Evolutionary conservation across 257 asterid species (phyloP).

Genomic region (Scutellaria barbata): DNA sequence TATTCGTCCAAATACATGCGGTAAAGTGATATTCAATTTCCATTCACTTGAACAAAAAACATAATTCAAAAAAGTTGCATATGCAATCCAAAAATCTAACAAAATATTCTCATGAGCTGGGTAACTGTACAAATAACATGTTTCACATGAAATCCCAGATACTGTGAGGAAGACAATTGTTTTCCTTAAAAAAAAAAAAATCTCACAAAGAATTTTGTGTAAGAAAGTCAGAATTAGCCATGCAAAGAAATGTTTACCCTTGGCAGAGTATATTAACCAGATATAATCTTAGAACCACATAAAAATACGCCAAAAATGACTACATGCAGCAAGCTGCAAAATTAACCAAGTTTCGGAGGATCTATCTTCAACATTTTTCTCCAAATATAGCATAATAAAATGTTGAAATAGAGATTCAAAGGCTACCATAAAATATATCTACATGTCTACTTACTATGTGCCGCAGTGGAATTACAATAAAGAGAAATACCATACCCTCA

Average conservation of each 20-base stretch:
- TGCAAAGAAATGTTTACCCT: slow-evolving; percentile 12
- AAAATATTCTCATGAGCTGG: slow-evolving; percentile 20
- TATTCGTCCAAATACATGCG: not conserved
- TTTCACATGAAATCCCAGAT: not conserved
- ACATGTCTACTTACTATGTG: slow-evolving; percentile 11
- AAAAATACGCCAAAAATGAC: not conserved
- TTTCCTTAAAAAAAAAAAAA: not conserved
- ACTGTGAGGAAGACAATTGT: slow-evolving; percentile 11
- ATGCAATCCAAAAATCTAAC: slow-evolving; percentile 10
- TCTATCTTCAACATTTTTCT: slow-evolving; percentile 11
- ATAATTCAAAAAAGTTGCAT: not conserved
- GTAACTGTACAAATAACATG: not conserved
- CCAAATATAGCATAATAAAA: not conserved
- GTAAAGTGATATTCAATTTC: not conserved
- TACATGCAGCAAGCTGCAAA: not conserved
- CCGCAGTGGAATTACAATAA: slow-evolving; percentile 11
- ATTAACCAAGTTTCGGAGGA: slow-evolving; percentile 1
- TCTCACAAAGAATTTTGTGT: not conserved
- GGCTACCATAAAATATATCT: slow-evolving; percentile 5
- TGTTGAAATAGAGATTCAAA: not conserved
- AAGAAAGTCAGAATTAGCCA: slow-evolving; percentile 18
- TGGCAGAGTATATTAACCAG: not conserved
- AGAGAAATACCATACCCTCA: slow-evolving; percentile 60
- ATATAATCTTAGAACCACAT: slow-evolving; percentile 7
- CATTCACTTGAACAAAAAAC: slow-evolving; percentile 3